Evolutionary conservation across 129 eudicot species (phyloP).

Genomic region (Artemisia tridentata): DNA sequence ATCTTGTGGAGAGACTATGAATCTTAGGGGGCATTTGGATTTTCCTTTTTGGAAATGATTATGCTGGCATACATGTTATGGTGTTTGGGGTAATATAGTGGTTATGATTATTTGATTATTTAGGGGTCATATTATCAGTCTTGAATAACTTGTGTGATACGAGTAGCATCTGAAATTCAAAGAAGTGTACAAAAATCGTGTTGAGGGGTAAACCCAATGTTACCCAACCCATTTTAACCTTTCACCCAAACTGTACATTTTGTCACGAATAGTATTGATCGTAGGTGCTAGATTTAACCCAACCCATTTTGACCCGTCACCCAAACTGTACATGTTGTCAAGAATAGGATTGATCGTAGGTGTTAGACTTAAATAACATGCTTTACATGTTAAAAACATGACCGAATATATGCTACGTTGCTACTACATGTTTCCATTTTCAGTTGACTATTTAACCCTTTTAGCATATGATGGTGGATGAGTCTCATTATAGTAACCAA

Average conservation of each 20-base stretch:
- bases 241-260: neutral
- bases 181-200: neutral
- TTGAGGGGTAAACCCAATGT: neutral
- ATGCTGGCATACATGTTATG: neutral
- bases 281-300: conserved; percentile 10
- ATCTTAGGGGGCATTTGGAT: neutral
- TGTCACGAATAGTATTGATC: neutral
- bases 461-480: conserved; percentile 7
- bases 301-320: neutral
- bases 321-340: neutral
- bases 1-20: neutral
- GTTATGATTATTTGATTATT: conserved; percentile 1
- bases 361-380: conserved; percentile 13
- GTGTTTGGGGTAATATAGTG: neutral
- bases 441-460: neutral
- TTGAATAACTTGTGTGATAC: neutral
- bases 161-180: neutral
- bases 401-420: neutral
- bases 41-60: neutral
- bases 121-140: neutral
- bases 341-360: conserved; percentile 9
- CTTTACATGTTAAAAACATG: neutral
- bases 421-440: neutral
- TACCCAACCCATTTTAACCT: neutral
- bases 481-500: conserved; percentile 17